Base-by-base conservation (phyloP, 768 basidiomycete genomes). In the Amanita rimosa region DNA sequence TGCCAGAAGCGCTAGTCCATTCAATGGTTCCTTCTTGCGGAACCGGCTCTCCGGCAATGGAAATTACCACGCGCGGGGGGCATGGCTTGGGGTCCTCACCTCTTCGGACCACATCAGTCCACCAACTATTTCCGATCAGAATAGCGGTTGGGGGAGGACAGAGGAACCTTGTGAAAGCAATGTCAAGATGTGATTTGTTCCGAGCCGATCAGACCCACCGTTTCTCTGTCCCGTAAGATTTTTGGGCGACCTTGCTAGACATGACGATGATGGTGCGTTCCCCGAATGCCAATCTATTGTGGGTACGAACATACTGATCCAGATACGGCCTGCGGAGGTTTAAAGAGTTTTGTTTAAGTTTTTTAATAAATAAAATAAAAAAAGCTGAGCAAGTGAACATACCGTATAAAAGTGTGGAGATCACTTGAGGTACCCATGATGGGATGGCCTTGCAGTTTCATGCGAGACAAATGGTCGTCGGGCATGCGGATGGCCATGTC, bases 161-260 rank as follows among this genome's bases (percentile, higher is more conserved):
- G 31, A 94, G 75, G 75, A 94, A 95, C 38, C 84, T 24, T 86
- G 51, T 46, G 19, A 22, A 35, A n/a, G 34, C 22, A 31, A 50
- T 50, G 55, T 24, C 26, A 53, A 53, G 48, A 49, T 2, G 9
- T n/a, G 21, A 3, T 37, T 35, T 16, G 22, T 35, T 35, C 14
- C 19, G 26, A 14, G 21, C 17, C 45, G n/a, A 21, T 35, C 34
- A 26, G 34, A 58, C 72, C 40, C 52, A 86, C 85, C 94, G 77
- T 64, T 96, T 96, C 65, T 97, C 94, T 14, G 85, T 92, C 33
- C 93, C 94, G 61, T 97, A 98, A 7, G 89, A 92, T 62, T 97
- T 95, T 71, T 98, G 95, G 3, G 91, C 95, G 26, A 97, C 93
- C 60, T 87, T 92, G 62, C 87, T 91, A n/a, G 91, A 94, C 88